These are phyloP conservation scores for Phragmites australis DNA, from an alignment of 176 grass and related monocot species.

Conservation along the genomic window DNA sequence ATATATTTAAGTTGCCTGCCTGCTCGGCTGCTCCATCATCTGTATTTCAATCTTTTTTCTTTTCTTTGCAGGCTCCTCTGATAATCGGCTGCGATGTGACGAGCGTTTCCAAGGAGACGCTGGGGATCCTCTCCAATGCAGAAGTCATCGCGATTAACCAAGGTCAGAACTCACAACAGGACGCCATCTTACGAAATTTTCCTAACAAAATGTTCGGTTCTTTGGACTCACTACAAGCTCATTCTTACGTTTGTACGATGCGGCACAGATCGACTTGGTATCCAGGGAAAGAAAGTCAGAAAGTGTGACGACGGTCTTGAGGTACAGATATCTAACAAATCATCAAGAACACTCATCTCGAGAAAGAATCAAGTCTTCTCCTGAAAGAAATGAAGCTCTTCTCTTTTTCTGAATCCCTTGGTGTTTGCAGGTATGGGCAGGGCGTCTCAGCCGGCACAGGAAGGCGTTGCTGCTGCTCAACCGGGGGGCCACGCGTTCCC, in stretches of 20 bases:
- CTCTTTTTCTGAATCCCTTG: constrained; percentile 6
- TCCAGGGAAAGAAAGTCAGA: constrained; percentile 74
- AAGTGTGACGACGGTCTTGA: constrained; percentile 49
- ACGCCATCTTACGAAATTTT: neutral
- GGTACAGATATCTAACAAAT: constrained; percentile 22
- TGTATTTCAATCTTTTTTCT: neutral
- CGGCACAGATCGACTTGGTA: constrained; percentile 58
- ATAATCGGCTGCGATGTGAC: constrained; percentile 78
- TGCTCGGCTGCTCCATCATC: no score
- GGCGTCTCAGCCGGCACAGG: constrained; percentile 43
- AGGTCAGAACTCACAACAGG: constrained; percentile 33
- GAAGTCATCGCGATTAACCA: constrained; percentile 86
- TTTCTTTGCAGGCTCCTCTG: constrained; percentile 55
- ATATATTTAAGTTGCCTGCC: neutral
- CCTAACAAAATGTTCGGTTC: neutral
- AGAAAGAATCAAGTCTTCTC: neutral
- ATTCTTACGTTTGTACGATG: neutral
- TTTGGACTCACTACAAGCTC: neutral
- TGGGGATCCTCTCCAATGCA: constrained; percentile 56
- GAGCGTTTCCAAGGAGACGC: constrained; percentile 47
- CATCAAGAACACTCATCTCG: neutral
- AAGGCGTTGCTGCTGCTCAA: constrained; percentile 72
- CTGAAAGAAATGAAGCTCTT: no score
- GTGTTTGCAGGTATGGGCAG: constrained; percentile 65
- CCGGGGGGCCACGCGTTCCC: neutral